phyloP scores from a whole-genome alignment of 1,284 basidiomycete genomes.

The Sporisorium exsertum region DNA sequence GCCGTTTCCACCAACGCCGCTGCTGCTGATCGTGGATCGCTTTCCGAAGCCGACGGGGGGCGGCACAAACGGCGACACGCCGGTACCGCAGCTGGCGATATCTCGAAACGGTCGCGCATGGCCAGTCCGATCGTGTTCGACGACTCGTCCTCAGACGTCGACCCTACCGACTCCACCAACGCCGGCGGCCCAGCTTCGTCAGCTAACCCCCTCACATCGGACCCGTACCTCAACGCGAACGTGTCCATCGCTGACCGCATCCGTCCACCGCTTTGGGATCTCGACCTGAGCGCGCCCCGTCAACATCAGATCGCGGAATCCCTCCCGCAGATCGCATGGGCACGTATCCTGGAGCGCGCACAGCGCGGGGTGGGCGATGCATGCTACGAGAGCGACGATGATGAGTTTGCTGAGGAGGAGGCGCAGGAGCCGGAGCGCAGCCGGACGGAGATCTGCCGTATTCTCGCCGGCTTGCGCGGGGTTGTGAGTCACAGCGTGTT shows the following conservation, averaged over 20 bases:
- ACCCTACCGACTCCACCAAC: not conserved
- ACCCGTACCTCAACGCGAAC: constrained; percentile 38
- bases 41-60: constrained; percentile 27
- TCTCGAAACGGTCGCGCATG: constrained; percentile 45
- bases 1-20: constrained; percentile 12
- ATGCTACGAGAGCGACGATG: constrained; percentile 62
- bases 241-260: constrained; percentile 32
- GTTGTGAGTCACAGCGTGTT: constrained; percentile 44
- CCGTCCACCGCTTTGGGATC: constrained; percentile 48
- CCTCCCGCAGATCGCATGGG: constrained; percentile 55
- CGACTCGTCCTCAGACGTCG: constrained; percentile 19
- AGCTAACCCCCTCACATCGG: constrained; percentile 32
- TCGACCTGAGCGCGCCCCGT: constrained; percentile 42
- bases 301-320: constrained; percentile 26
- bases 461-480: constrained; percentile 45
- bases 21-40: constrained; percentile 27
- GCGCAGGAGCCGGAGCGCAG: constrained; percentile 46
- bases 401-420: constrained; percentile 54
- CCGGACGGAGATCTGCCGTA: constrained; percentile 47
- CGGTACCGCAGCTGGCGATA: constrained; percentile 27
- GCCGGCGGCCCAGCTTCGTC: constrained; percentile 3
- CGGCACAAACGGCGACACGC: constrained; percentile 26
- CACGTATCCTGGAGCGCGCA: constrained; percentile 60
- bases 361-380: constrained; percentile 62
- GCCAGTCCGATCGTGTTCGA: constrained; percentile 45